A percentile compares a stretch with the other conserved stretches of the same genome.
phyloP scores from a whole-genome alignment of 208 protist genomes.

The Acanthamoeba lenticulata region DNA sequence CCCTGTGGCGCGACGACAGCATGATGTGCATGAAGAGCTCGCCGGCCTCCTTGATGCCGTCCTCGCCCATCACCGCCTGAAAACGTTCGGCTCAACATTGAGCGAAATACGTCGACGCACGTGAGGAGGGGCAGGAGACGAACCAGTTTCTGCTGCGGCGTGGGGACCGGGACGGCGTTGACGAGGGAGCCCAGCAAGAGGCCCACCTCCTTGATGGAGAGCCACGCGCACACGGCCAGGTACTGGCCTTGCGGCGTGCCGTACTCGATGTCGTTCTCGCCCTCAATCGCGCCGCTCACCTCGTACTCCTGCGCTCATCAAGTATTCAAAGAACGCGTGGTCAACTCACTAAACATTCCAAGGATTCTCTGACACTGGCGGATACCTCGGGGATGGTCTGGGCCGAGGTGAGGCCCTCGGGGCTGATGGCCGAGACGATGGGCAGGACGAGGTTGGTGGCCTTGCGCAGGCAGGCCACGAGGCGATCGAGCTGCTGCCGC shows the following conservation, averaged over 20 bases:
- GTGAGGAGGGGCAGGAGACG: background rate
- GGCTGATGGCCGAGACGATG: slow-evolving; percentile 24
- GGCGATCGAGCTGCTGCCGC: background rate
- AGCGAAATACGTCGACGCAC: too few species aligned
- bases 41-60: background rate
- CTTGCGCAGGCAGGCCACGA: background rate
- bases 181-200: background rate
- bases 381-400: slow-evolving; percentile 24
- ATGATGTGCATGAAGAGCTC: slow-evolving; percentile 47
- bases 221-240: slow-evolving; percentile 30
- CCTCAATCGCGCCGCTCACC: background rate
- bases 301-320: background rate
- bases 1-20: slow-evolving; percentile 18
- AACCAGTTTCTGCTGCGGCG: background rate
- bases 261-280: slow-evolving; percentile 6
- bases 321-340: background rate
- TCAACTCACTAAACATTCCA: background rate
- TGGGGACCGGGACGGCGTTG: background rate
- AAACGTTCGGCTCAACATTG: too few species aligned
- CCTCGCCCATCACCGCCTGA: background rate
- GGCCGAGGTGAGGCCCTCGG: slow-evolving; percentile 7
- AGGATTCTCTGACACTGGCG: too few species aligned
- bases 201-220: slow-evolving; percentile 52
- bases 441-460: slow-evolving; percentile 34
- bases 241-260: slow-evolving; percentile 2